Base-by-base conservation (phyloP, 257 asterid species). In the Phtheirospermum japonicum region DNA sequence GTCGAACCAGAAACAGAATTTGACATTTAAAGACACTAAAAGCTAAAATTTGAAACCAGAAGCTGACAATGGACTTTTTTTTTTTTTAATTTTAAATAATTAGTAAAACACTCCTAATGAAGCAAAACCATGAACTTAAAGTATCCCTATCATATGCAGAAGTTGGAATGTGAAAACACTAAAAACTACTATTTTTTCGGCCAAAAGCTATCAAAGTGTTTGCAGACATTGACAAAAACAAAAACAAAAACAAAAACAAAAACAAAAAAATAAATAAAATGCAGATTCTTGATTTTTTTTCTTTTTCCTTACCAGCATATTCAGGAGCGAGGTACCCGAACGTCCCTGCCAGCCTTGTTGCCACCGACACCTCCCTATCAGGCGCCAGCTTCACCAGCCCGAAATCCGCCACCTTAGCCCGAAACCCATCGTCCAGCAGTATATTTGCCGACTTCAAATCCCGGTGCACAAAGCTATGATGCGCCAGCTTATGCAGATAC, bases 261-360 rank as follows among this genome's bases (percentile, higher is more conserved):
- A 62, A 36, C 0, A 10, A 43, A 43, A 14, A 11, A n/a, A n/a
- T n/a, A n/a, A n/a, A n/a, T n/a, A n/a, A n/a, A n/a, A n/a, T n/a
- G n/a, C n/a, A n/a, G n/a, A n/a, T n/a, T n/a, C n/a, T n/a, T n/a
- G n/a, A n/a, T n/a, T n/a, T n/a, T n/a, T n/a, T n/a, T n/a, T n/a
- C n/a, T n/a, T n/a, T n/a, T n/a, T 36, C 6, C 61, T 55, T 75
- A 88, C 96, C 88, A 50, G 96, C 96, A 77, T 88, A 88, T 75
- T 88, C 96, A 11, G 96, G 96, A 18, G 96, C 96, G 55, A 88
- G 90, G 69, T 88, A 88, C 36, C 95, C 92, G 26, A 88, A 88
- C 2, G 95, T 88, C 51, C 95, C 96, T 0, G 95, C 96, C 65
- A 88, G 83, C 69, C 79, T 68, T 5, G 96, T 88, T 9, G 80